These are phyloP conservation scores for Eucalyptus erythrocorys DNA, from an alignment of 345 rosid genomes.

Conservation along the genomic window DNA sequence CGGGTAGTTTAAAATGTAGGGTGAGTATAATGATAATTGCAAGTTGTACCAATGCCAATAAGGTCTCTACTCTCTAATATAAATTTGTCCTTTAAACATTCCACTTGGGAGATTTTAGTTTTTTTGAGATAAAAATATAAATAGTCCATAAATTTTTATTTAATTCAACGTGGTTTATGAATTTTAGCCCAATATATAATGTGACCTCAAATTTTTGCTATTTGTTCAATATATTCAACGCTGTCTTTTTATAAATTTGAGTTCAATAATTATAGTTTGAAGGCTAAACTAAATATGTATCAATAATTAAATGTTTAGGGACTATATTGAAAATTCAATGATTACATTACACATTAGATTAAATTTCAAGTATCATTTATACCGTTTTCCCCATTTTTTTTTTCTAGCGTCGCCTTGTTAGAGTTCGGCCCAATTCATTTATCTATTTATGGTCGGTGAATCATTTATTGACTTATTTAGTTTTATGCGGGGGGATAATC, in stretches of 20 bases:
- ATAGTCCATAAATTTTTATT: background rate
- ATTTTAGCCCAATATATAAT: background rate
- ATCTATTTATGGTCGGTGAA: background rate
- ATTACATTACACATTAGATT: too few species aligned
- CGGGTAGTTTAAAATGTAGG: background rate
- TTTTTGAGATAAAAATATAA: too few species aligned
- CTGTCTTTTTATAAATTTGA: background rate
- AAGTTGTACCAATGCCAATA: background rate
- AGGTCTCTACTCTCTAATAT: background rate
- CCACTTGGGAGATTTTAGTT: too few species aligned
- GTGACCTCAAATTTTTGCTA: accelerated
- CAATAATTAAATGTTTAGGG: too few species aligned
- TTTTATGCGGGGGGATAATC: background rate
- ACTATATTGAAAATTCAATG: accelerated
- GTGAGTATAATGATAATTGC: background rate
- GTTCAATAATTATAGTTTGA: too few species aligned
- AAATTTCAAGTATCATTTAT: too few species aligned
- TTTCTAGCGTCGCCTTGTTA: background rate
- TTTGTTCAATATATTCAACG: accelerated
- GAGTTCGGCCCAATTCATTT: background rate
- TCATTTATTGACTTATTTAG: background rate
- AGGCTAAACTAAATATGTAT: background rate
- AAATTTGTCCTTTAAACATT: background rate
- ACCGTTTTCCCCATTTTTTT: background rate
- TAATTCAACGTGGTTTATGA: accelerated